A percentile compares a stretch with the other conserved stretches of the same genome.
These are phyloP conservation scores for Trichocomaceae sp. DNA, from an alignment of 2,329 filamentous ascomycete genomes.

Conservation along the genomic window DNA sequence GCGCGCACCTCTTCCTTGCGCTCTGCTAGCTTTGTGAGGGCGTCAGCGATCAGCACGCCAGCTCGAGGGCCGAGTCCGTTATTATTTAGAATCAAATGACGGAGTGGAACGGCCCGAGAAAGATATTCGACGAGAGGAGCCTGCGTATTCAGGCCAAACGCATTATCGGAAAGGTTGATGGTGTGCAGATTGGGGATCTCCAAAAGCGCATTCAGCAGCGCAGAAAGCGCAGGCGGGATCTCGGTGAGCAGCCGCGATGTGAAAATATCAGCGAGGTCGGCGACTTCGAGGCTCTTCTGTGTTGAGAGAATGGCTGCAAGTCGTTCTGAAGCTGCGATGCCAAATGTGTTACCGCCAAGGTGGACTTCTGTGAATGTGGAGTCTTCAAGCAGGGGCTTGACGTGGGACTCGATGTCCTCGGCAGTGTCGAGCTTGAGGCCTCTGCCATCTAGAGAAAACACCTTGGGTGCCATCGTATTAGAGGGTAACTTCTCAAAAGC, in stretches of 20 bases:
- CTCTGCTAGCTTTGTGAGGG: conserved; percentile 71
- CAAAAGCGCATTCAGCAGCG: conserved; percentile 77
- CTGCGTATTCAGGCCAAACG: conserved; percentile 92
- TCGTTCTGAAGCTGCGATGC: conserved; percentile 77
- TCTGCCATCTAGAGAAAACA: conserved; percentile 85
- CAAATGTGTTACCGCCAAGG: conserved; percentile 85
- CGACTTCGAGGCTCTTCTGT: conserved; percentile 73
- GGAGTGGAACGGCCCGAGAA: conserved; percentile 76
- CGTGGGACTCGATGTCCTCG: conserved; percentile 77
- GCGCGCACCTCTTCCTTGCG: conserved; percentile 69
- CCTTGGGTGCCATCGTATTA: conserved; percentile 36
- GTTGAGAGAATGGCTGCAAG: conserved; percentile 76
- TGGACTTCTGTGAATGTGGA: conserved; percentile 70
- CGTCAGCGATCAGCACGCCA: conserved; percentile 80
- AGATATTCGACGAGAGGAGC: conserved; percentile 90
- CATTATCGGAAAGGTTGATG: conserved; percentile 95
- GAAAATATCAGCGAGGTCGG: conserved; percentile 96
- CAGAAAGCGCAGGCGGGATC: conserved; percentile 82
- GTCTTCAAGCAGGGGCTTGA: conserved; percentile 65
- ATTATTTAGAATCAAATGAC: conserved; percentile 95
- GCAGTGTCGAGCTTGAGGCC: conserved; percentile 87
- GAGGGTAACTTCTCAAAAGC: no score
- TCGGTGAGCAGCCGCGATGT: conserved; percentile 88
- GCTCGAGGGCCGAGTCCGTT: conserved; percentile 92
- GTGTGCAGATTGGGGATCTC: conserved; percentile 81